Percentiles rank a stretch among this genome's conserved stretches.
Conservation (phyloP, 805 yeast genomes). For the Wickerhamomyces rabaulensis region DNA sequence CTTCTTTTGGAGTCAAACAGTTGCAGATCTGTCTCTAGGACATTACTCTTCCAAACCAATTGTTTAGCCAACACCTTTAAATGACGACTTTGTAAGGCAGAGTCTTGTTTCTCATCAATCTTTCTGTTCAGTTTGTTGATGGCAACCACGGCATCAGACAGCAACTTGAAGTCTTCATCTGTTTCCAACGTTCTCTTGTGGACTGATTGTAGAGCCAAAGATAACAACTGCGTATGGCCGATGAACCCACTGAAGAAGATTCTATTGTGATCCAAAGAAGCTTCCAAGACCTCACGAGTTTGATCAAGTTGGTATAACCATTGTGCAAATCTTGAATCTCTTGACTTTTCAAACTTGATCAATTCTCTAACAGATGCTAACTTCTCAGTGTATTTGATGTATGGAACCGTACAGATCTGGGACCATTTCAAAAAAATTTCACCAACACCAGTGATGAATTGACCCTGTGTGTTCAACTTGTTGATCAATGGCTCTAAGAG, state of each 20-base stretch:
- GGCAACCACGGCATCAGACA: conserved; percentile 49
- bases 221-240: conserved; percentile 51
- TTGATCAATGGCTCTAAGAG: conserved; percentile 54
- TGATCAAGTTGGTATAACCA: conserved; percentile 55
- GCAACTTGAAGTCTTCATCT: conserved; percentile 45
- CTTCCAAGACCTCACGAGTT: conserved; percentile 35
- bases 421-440: conserved; percentile 65
- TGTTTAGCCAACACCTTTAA: conserved; percentile 48
- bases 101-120: conserved; percentile 58
- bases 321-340: conserved; percentile 39
- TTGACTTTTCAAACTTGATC: conserved; percentile 39
- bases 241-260: conserved; percentile 53
- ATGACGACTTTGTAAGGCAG: conserved; percentile 53
- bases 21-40: conserved; percentile 43
- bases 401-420: conserved; percentile 45
- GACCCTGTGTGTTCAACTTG: conserved; percentile 58
- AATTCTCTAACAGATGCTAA: conserved; percentile 58
- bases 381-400: conserved; percentile 53
- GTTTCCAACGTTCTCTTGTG: conserved; percentile 41
- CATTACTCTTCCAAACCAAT: conserved; percentile 45
- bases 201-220: conserved; percentile 58
- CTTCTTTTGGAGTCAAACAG: conserved; percentile 50
- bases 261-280: conserved; percentile 45
- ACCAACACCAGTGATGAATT: conserved; percentile 58
- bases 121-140: conserved; percentile 49